Evolutionary conservation across 2,329 filamentous ascomycete species (phyloP).

Genomic region (Sporothrix mexicana): DNA sequence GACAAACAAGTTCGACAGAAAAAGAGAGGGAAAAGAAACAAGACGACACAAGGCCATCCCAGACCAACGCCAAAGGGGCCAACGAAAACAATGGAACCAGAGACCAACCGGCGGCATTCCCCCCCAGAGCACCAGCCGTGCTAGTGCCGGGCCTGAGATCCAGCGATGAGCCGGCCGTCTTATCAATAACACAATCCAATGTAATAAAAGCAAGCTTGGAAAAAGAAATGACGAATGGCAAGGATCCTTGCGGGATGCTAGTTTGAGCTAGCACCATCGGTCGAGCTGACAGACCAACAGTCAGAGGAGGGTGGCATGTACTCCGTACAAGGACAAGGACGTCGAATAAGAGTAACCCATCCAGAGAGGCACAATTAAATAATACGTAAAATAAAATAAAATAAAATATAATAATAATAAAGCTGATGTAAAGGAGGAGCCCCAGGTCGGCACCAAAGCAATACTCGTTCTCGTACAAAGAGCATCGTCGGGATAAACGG

Average conservation of each 20-base stretch:
- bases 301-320: background rate
- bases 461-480: background rate
- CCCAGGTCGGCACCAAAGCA: background rate
- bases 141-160: background rate
- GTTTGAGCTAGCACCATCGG: background rate
- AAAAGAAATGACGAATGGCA: constrained; percentile 25
- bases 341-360: background rate
- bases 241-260: constrained; percentile 1
- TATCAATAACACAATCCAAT: constrained; percentile 14
- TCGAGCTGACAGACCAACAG: background rate
- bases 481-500: background rate
- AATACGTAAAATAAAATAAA: background rate
- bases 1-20: background rate
- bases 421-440: background rate
- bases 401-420: background rate
- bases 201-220: constrained; percentile 1
- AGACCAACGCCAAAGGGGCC: background rate
- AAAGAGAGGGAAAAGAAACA: constrained; percentile 3
- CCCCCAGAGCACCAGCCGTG: background rate
- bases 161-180: background rate
- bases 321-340: background rate
- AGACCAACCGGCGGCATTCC: background rate
- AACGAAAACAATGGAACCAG: background rate
- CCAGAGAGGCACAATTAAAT: background rate
- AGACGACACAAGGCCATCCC: too few species aligned